These are phyloP conservation scores for Aspergillus affinis DNA, from an alignment of 495 filamentous ascomycete species.

Conservation along the genomic window DNA sequence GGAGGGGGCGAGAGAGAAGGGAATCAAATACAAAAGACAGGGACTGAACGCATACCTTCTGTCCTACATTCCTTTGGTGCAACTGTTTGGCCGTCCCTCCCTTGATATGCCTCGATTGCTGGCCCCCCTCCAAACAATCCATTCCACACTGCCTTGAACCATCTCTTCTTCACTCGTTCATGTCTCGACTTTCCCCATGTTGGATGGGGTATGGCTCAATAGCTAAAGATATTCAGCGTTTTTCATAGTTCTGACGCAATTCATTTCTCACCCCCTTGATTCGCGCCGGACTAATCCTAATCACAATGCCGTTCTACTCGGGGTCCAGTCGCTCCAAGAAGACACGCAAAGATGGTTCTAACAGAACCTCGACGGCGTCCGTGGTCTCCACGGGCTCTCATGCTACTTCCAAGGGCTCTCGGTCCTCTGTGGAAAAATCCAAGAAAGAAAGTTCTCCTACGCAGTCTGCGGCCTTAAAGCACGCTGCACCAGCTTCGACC, in stretches of 20 bases:
- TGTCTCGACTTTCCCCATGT: constrained; percentile 16
- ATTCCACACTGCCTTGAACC: neutral
- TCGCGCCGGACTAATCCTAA: constrained; percentile 9
- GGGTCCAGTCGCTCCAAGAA: constrained; percentile 30
- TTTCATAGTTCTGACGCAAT: constrained; percentile 17
- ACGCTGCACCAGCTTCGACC: constrained; percentile 18
- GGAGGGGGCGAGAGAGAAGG: constrained; percentile 2
- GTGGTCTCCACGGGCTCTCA: constrained; percentile 26
- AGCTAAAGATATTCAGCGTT: constrained; percentile 5
- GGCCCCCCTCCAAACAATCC: constrained; percentile 7
- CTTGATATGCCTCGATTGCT: constrained; percentile 24
- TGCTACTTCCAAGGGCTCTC: constrained; percentile 17
- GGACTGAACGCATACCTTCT: constrained; percentile 12
- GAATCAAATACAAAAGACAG: constrained; percentile 1
- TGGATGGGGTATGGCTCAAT: constrained; percentile 23
- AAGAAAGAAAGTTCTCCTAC: constrained; percentile 20
- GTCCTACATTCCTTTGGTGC: constrained; percentile 22
- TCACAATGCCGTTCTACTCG: constrained; percentile 35
- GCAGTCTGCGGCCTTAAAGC: constrained; percentile 14
- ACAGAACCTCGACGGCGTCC: constrained; percentile 29
- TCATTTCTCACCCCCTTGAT: constrained; percentile 13
- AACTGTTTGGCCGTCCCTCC: constrained; percentile 5
- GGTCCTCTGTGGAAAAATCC: constrained; percentile 23
- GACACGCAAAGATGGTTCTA: constrained; percentile 34
- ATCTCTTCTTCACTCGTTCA: constrained; percentile 13